Conservation (phyloP, 1,284 basidiomycete genomes). For the Trichosporon asahii region DNA sequence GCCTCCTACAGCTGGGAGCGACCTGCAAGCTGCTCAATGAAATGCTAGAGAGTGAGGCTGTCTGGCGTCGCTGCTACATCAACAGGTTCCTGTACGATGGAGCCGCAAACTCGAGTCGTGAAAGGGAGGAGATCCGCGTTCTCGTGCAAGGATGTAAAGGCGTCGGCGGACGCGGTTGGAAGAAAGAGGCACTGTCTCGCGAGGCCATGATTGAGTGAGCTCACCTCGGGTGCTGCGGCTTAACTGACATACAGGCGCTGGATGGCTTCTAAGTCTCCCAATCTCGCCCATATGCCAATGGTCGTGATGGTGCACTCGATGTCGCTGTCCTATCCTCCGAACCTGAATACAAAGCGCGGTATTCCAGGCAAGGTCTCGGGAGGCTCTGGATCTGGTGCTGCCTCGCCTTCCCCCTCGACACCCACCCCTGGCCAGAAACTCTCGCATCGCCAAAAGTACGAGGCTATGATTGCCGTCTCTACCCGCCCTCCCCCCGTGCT, state of each 20-base stretch:
- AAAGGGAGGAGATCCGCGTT: conserved; percentile 31
- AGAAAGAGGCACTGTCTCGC: conserved; percentile 29
- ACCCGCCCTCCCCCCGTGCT: conserved; percentile 43
- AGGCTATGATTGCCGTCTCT: conserved; percentile 41
- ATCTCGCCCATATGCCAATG: conserved; percentile 37
- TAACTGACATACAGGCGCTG: conserved; percentile 36
- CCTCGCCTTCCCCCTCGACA: conserved; percentile 12
- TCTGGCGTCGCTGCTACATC: conserved; percentile 47
- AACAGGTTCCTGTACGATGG: conserved; percentile 42
- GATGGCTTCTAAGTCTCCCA: conserved; percentile 35
- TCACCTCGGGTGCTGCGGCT: not conserved
- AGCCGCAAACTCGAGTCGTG: conserved; percentile 20
- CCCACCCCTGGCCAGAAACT: conserved; percentile 25
- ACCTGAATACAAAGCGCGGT: not conserved
- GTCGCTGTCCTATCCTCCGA: conserved; percentile 44
- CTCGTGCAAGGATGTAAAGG: conserved; percentile 26
- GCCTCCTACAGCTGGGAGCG: conserved; percentile 32
- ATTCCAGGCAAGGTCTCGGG: conserved; percentile 35
- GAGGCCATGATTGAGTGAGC: conserved; percentile 48
- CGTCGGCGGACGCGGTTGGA: conserved; percentile 23
- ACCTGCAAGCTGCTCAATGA: conserved; percentile 37
- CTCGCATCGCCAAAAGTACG: conserved; percentile 45
- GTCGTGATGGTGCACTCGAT: conserved; percentile 40
- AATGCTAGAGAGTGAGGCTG: conserved; percentile 36
- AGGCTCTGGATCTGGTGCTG: conserved; percentile 13